Conservation (phyloP, 2,329 filamentous ascomycete genomes). For the Ophiostoma novo-ulmi region DNA sequence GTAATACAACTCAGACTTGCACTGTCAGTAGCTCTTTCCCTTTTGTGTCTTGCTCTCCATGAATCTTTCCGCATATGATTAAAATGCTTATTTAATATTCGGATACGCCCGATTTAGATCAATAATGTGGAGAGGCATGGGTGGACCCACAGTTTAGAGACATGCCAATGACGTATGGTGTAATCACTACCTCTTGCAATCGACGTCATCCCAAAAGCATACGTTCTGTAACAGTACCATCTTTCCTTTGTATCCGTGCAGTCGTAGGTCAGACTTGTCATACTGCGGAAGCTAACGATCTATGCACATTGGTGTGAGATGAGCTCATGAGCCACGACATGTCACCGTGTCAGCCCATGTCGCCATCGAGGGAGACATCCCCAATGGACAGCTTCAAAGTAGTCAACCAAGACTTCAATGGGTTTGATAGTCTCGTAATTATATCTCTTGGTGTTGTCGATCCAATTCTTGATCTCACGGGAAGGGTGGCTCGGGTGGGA, state of each 20-base stretch:
- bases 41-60: too few species aligned
- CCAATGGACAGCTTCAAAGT: not conserved
- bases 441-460: not conserved
- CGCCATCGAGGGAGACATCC: not conserved
- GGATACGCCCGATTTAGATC: not conserved
- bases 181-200: not conserved
- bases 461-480: not conserved
- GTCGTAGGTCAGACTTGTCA: not conserved
- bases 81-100: not conserved
- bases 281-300: not conserved
- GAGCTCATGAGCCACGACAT: not conserved
- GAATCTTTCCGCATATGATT: not conserved
- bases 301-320: not conserved
- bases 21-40: not conserved
- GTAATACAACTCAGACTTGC: not conserved
- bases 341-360: not conserved
- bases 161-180: constrained; percentile 5
- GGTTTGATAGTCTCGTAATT: not conserved
- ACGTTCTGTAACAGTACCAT: not conserved
- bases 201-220: constrained; percentile 11
- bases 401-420: not conserved
- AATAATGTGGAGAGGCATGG: not conserved
- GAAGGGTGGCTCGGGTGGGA: not conserved
- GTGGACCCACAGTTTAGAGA: not conserved
- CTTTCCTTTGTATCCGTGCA: not conserved